phyloP scores from a whole-genome alignment of 768 basidiomycete species.

The Agaricus subrufescens region DNA sequence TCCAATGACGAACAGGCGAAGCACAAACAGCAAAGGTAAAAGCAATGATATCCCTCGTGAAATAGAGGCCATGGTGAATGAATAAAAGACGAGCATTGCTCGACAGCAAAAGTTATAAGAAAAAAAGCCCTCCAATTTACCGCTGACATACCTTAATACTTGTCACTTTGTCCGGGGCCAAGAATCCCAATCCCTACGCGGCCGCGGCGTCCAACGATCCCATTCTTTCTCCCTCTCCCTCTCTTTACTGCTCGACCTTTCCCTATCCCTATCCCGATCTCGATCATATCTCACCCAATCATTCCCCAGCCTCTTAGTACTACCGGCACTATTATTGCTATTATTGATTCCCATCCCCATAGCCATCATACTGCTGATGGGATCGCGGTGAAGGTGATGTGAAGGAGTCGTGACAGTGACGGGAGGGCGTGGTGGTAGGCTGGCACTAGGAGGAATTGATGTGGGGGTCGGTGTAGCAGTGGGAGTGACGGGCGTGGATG shows the following conservation, averaged over 20 bases:
- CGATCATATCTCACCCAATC: background rate
- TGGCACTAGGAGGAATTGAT: background rate
- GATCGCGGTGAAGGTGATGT: background rate
- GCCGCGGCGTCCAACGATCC: background rate
- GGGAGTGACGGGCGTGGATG: background rate
- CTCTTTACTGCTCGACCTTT: background rate
- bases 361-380: constrained; percentile 1
- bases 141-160: too few relatives aligned
- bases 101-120: too few relatives aligned
- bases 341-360: background rate
- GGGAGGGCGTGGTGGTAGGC: background rate
- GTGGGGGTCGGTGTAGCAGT: background rate
- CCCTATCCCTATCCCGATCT: background rate
- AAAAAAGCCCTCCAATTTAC: too few relatives aligned
- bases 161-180: too few relatives aligned
- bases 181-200: too few relatives aligned
- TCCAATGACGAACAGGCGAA: too few relatives aligned
- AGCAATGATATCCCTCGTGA: too few relatives aligned
- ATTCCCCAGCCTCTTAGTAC: background rate
- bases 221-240: background rate
- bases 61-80: too few relatives aligned
- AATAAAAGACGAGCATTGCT: too few relatives aligned
- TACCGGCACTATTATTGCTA: background rate
- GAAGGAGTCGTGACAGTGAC: background rate
- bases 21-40: too few relatives aligned